These are phyloP conservation scores for Coemansia sp. DNA, from an alignment of 192 early-diverging fungal species.

Conservation along the genomic window DNA sequence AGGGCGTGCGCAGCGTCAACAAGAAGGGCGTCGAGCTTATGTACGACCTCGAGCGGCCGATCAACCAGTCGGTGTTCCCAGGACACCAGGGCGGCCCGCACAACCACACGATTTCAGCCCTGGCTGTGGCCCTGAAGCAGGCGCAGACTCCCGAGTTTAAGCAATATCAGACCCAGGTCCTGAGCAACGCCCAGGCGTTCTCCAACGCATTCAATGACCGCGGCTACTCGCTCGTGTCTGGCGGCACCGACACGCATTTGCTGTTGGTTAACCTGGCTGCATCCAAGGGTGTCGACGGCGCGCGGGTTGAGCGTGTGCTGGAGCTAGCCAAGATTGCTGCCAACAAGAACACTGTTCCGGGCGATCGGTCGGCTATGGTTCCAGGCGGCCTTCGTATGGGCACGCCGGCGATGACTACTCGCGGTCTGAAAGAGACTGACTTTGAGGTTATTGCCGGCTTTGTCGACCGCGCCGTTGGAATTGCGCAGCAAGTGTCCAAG, in stretches of 20 bases:
- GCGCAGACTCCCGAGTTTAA: conserved; percentile 81
- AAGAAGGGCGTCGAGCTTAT: conserved; percentile 86
- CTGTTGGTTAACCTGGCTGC: conserved; percentile 83
- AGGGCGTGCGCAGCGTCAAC: conserved; percentile 80
- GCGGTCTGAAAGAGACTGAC: conserved; percentile 81
- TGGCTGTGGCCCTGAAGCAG: conserved; percentile 94
- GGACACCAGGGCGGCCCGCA: conserved; percentile 99
- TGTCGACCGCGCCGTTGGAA: conserved; percentile 82
- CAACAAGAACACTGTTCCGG: conserved; percentile 99
- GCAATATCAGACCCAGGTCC: conserved; percentile 87
- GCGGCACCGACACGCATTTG: conserved; percentile 95
- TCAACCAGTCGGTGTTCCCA: conserved; percentile 97
- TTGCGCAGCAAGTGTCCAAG: conserved; percentile 69
- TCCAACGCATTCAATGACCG: conserved; percentile 69
- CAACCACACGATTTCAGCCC: conserved; percentile 97
- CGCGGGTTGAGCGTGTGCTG: conserved; percentile 91
- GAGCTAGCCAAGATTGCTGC: conserved; percentile 96
- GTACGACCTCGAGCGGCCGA: conserved; percentile 92
- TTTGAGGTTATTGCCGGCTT: conserved; percentile 85
- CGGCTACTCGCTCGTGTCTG: conserved; percentile 82
- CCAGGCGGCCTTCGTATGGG: conserved; percentile 94
- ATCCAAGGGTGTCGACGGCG: conserved; percentile 82
- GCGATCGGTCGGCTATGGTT: conserved; percentile 89
- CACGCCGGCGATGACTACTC: conserved; percentile 96
- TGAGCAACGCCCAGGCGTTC: conserved; percentile 87